Evolutionary conservation across 768 basidiomycete genomes (phyloP), one percentile per base, ranked within the genome.

Genomic region (Harrya chromipes): DNA sequence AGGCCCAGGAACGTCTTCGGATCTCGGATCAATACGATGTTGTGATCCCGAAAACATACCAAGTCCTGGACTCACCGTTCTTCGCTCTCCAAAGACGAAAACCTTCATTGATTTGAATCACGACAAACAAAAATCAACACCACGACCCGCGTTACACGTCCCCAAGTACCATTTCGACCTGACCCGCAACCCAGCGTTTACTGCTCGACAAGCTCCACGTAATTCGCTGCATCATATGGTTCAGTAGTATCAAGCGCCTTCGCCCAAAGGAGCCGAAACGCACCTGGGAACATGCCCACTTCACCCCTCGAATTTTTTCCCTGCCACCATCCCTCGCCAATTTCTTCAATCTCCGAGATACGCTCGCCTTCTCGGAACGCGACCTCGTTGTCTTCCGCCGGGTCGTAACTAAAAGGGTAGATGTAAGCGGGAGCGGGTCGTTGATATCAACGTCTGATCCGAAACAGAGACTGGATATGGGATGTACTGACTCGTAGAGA

Each of bases 301-400:
- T 79, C 70, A 1, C 85, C 85, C 46, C 73, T 63, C 27, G 63
- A 42, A 56, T 80, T 78, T 58, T 70, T 79, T 3, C 90, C 90
- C 54, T 83, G 75, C 90, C 90, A 93, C 91, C 90, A 93, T 57
- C 90, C 90, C n/a, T 91, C 90, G 9, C 82, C 84, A 6, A 81
- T 83, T 46, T 85, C 82, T 60, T 91, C 88, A 46, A 97, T 88
- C 47, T 86, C 75, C 16, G 73, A 75, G 62, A 97, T 89, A 48
- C 74, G 70, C 31, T 94, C 93, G 24, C 90, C 90, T 65, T 92
- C 93, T 26, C 65, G 72, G 79, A 97, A 92, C 4, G 84, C 77
- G 24, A 97, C 70, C 62, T 97, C 94, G 61, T 97, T 97, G 57
- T 93, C 92, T 63, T 97, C 94, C 0, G 82, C 82, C 0, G 94